Base-by-base conservation (phyloP, 768 basidiomycete genomes). In the Calocera cornea region DNA sequence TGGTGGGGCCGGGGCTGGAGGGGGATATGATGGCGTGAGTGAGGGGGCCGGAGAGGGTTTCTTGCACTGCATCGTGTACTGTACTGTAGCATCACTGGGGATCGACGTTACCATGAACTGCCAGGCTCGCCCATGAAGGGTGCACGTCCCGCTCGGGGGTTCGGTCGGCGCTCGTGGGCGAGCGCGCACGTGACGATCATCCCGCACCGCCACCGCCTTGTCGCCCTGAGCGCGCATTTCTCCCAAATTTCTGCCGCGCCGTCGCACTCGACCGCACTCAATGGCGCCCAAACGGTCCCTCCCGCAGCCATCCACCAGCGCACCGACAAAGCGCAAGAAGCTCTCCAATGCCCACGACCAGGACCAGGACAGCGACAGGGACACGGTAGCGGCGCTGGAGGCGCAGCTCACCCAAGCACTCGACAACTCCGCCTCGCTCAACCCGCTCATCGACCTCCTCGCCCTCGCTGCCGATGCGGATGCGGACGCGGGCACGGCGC, bases 381-480 rank as follows among this genome's bases (percentile, higher is more conserved):
- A 69, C 41, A n/a, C 60, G 50, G 12, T 85, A 60, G 79, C 83
- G 70, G 68, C 69, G 12, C 78, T 90, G 14, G 89, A 92, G 74
- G 73, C 78, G 31, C 77, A 79, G 49, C 77, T 94, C 22, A 84
- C 81, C 0, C 67, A 76, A 0, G 84, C 89, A 0, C 77, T 86
- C 2, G 73, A 80, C 8, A 72, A 78, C 5, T 83, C 86, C 69
- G 71, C 79, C 16, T 90, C 92, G 22, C 80, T 97, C 47, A 97
- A 97, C 73, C 78, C 33, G 76, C 71, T 97, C 24, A 84, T 86
- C 14, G 89, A 92, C 75, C 84, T 97, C 8, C 74, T 92, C 65
- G 78, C 83, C 17, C 75, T 91, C 34, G 80, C 86, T 0, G 75
- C 80, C 33, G 75, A 78, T 24, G 69, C 78, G 34, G 75, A 78